A percentile compares a stretch with the other conserved stretches of the same genome.
Conservation (phyloP, 306 rosid species). For the Sophora flavescens region DNA sequence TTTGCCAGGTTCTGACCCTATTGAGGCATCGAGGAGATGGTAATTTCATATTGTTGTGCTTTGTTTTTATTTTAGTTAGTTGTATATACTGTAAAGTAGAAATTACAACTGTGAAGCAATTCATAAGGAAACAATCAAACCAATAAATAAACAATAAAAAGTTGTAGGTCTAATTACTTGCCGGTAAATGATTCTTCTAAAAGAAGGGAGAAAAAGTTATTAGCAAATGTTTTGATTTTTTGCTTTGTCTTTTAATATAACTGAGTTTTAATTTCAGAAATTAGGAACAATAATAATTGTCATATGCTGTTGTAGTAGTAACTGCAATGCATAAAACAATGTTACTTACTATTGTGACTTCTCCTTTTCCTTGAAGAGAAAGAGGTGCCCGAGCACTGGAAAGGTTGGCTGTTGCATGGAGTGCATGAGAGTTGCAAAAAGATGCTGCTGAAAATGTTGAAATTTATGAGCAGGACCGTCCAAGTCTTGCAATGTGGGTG, state of each 20-base stretch:
- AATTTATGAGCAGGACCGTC: too few relatives aligned
- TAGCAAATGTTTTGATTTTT: conserved; percentile 9
- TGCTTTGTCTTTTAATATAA: conserved; percentile 11
- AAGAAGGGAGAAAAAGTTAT: conserved; percentile 26
- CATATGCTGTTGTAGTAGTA: conserved; percentile 2
- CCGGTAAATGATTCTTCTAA: conserved; percentile 15
- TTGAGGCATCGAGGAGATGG: conserved; percentile 95
- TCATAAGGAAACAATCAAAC: not conserved
- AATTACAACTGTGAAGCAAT: conserved; percentile 10
- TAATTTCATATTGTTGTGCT: conserved; percentile 39
- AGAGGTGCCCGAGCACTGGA: conserved; percentile 96
- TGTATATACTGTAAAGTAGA: conserved; percentile 1
- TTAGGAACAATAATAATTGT: not conserved
- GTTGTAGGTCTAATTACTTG: conserved; percentile 16
- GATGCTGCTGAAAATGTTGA: conserved; percentile 53
- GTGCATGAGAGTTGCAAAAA: conserved; percentile 60
- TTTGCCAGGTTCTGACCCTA: conserved; percentile 91
- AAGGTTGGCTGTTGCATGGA: conserved; percentile 65
- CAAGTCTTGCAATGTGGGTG: too few relatives aligned
- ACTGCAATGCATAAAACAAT: conserved; percentile 26
- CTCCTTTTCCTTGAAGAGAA: conserved; percentile 65
- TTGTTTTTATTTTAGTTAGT: conserved; percentile 13
- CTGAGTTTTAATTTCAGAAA: not conserved
- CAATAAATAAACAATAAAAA: conserved; percentile 15
- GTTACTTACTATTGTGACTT: conserved; percentile 28